Base-by-base conservation (phyloP, 805 yeast species). In the Metschnikowia santaceciliae region DNA sequence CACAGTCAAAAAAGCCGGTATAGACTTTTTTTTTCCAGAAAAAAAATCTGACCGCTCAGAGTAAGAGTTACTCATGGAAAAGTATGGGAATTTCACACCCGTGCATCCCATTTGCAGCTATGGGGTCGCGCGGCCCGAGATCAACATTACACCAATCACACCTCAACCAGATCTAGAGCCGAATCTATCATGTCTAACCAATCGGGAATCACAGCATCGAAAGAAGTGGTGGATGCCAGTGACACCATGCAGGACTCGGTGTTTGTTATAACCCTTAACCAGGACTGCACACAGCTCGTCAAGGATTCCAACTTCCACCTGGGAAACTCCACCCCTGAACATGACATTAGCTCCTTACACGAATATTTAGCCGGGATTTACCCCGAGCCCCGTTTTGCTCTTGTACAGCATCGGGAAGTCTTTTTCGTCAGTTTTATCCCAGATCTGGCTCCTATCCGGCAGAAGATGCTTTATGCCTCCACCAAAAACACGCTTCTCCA, bases 391-490 rank as follows among this genome's bases (percentile, higher is more conserved):
- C 63, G 67, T 2, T 74, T 68, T 50, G 62, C 67, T n/a, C 53
- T 72, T 6, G 43, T 72, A 11, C 48, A 54, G 19, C 46, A 71
- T 53, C 56, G 52, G 5, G 58, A 54, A 5, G 56, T 56, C 33
- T 76, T 81, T 3, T 90, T 92, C 60, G 78, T 90, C 42, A 82
- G 94, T 19, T 91, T 78, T 69, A 91, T 92, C 48, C 97, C 99
- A 0, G 97, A 92, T 65, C 67, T 68, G 46, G 88, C 97, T 7
- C 82, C 84, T 2, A 91, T 92, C 36, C 79, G 90, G 51, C 77
- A 79, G 50, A 94, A 92, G 66, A 94, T 94, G 97, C 75, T 94
- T 45, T 94, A 91, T 66, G 98, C 98, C 4, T 88, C 97, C 2
- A 84, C 95, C 10, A 89, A 89, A 54, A 86, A 82, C 65, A 82